Conservation (phyloP, 2,329 filamentous ascomycete genomes). For the Fusarium caatingaense region DNA sequence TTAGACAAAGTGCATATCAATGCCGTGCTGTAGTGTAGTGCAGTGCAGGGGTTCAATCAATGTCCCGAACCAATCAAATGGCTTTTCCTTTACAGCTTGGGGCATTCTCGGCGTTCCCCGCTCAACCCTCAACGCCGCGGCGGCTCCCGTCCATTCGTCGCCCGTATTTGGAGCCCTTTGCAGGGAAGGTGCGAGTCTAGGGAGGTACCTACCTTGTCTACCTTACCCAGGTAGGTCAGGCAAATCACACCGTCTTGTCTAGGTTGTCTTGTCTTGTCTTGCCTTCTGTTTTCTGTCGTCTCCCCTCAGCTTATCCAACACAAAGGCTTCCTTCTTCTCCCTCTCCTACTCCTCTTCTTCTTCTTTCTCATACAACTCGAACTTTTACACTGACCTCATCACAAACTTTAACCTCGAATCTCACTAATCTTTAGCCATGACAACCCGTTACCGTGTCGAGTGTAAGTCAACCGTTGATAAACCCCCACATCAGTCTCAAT, state of each 20-base stretch:
- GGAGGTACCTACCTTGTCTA: not conserved
- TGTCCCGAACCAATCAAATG: constrained; percentile 32
- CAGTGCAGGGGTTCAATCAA: constrained; percentile 16
- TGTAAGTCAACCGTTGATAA: constrained; percentile 59
- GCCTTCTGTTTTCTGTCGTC: not conserved
- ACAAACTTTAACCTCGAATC: not conserved
- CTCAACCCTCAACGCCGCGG: constrained; percentile 41
- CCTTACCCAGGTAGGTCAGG: constrained; percentile 24
- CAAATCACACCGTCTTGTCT: constrained; percentile 36
- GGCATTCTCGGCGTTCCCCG: constrained; percentile 36
- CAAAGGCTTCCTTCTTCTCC: constrained; percentile 3
- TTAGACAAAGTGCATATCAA: not conserved
- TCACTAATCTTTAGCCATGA: constrained; percentile 57
- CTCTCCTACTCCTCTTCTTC: not conserved
- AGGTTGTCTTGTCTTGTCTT: not conserved
- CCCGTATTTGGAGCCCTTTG: constrained; percentile 28
- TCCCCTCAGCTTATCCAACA: constrained; percentile 24
- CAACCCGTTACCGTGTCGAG: constrained; percentile 76
- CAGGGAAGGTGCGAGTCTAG: constrained; percentile 7
- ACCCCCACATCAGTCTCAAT: constrained; percentile 3
- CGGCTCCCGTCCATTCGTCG: constrained; percentile 38
- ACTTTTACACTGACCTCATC: not conserved
- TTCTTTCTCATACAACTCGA: not conserved
- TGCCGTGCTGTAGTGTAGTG: constrained; percentile 12
- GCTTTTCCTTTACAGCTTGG: constrained; percentile 28